These are phyloP conservation scores for Cercospora sojina DNA, from an alignment of 2,329 filamentous ascomycete species.

Conservation along the genomic window DNA sequence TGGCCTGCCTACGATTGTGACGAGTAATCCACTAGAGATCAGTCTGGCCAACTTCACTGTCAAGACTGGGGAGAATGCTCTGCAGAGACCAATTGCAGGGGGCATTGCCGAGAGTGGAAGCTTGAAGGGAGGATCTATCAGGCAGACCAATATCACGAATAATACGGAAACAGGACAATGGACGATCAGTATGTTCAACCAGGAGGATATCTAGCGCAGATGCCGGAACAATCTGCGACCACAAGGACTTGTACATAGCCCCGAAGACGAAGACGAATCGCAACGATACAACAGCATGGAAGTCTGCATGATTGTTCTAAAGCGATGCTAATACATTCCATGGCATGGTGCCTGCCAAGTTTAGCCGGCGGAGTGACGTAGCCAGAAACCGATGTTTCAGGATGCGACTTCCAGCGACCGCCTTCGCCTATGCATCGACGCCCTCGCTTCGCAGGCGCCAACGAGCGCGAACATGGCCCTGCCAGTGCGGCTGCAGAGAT, in stretches of 20 bases:
- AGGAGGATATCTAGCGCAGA: slow-evolving; percentile 22
- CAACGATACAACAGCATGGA: not conserved
- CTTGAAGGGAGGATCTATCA: slow-evolving; percentile 50
- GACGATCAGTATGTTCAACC: slow-evolving; percentile 15
- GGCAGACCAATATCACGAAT: slow-evolving; percentile 40
- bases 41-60: slow-evolving; percentile 70
- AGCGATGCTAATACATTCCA: slow-evolving; percentile 1
- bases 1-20: slow-evolving; percentile 60
- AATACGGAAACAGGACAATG: slow-evolving; percentile 37
- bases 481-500: not conserved
- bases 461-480: not conserved
- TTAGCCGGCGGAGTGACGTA: slow-evolving; percentile 1
- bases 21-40: slow-evolving; percentile 63
- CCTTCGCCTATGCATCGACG: not conserved
- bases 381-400: slow-evolving; percentile 8
- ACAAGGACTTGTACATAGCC: not conserved
- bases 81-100: slow-evolving; percentile 52
- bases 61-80: slow-evolving; percentile 58
- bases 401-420: slow-evolving; percentile 6
- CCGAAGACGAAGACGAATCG: not conserved
- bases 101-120: slow-evolving; percentile 57
- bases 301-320: not conserved
- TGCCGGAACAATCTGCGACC: not conserved
- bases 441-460: slow-evolving; percentile 11
- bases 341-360: not conserved